Conservation (phyloP, 495 filamentous ascomycete species). For the Acidiella bohemica region DNA sequence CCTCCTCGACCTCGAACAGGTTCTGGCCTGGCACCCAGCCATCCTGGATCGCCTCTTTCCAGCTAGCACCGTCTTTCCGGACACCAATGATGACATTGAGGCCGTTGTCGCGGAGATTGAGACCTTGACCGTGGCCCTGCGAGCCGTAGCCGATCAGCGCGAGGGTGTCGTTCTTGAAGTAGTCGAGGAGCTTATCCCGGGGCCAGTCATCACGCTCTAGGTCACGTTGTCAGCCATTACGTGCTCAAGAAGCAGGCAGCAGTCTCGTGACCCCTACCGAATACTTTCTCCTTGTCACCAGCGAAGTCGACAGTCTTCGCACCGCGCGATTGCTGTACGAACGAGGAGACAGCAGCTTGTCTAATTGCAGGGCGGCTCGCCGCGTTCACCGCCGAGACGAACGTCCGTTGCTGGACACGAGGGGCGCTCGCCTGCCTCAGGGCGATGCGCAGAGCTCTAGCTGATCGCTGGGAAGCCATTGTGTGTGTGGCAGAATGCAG, state of each 20-base stretch:
- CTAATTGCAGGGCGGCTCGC: conserved; percentile 31
- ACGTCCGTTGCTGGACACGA: conserved; percentile 52
- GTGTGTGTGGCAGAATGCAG: conserved; percentile 23
- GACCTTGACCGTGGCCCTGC: conserved; percentile 95
- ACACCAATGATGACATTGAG: conserved; percentile 97
- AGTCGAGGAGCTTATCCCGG: conserved; percentile 89
- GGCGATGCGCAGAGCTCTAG: conserved; percentile 63
- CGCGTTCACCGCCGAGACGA: conserved; percentile 52
- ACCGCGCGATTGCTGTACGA: conserved; percentile 57
- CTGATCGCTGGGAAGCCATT: conserved; percentile 81
- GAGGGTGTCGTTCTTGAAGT: conserved; percentile 99
- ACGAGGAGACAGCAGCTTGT: conserved; percentile 38
- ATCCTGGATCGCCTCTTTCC: conserved; percentile 93
- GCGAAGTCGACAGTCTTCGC: conserved; percentile 92
- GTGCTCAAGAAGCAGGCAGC: no score
- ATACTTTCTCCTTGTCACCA: conserved; percentile 80
- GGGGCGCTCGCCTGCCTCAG: conserved; percentile 48
- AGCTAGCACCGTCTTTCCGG: conserved; percentile 92
- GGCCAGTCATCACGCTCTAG: conserved; percentile 98
- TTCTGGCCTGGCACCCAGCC: conserved; percentile 97
- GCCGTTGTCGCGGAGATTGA: conserved; percentile 98
- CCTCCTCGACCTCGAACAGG: conserved; percentile 93
- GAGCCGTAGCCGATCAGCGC: conserved; percentile 98
- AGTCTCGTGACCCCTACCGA: no score
- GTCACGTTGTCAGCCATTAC: no score